Base-by-base conservation (phyloP, 2,329 filamentous ascomycete species). In the Geoglossum cookeanum region DNA sequence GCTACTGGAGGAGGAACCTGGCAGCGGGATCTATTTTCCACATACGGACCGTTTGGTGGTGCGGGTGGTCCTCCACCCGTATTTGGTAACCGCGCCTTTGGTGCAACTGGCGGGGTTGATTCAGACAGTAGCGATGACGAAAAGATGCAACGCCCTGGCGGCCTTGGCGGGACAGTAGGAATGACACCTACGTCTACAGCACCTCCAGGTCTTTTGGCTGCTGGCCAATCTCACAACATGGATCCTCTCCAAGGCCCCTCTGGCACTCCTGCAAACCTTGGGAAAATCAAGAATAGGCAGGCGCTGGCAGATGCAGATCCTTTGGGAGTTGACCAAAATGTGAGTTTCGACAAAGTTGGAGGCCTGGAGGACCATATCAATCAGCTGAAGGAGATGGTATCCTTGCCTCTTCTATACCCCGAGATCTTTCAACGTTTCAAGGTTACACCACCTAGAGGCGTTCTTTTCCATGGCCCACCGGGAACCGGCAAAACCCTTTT, bases 121-220 rank as follows among this genome's bases (percentile, higher is more conserved):
- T 95, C 91, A 4, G 92, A 98, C 67, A 96, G 89, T 68, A 98
- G 92, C 67, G 92, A 98, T 64, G 92, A 98, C 63, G 92, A 98
- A 65, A 81, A 80, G 69, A 76, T 78, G 61, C 80, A 83, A 61
- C 79, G 84, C 59, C 79, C 76, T 55, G 76, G 69, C 68, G 72
- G 60, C 29, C 61, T 75, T 55, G 75, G 74, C 51, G 85, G 83
- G 51, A 78, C 82, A 59, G 73, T 87, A 55, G 80, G 79, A 49
- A 80, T 82, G 74, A 80, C 78, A 5, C 77, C 79, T 22, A 79
- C 77, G 4, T 71, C 78, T 58, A 72, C 70, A 45, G 71, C 73
- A 22, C 73, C 74, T 29, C 70, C 73, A 61, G 75, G 75, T 55
- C 70, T 78, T 22, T 75, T 80, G 57, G 74, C 78, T 32, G 65